A percentile compares a stretch with the other conserved stretches of the same genome.
phyloP scores from a whole-genome alignment of 257 asterid genomes.

The Solanum chaucha region DNA sequence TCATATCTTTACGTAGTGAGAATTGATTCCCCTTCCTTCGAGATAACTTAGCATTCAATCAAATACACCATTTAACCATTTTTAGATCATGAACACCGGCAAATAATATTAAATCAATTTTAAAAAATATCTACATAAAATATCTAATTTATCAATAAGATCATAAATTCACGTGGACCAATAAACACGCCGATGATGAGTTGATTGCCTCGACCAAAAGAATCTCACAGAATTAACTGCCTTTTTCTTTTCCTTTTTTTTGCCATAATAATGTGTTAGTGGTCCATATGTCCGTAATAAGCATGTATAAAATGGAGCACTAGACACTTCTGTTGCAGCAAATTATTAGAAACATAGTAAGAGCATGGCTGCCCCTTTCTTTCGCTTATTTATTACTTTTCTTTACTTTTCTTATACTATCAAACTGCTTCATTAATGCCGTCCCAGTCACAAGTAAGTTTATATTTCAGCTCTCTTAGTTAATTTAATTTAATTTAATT shows the following conservation, averaged over 20 bases:
- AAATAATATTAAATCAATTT: too few species aligned
- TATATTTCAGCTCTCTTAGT: too few species aligned
- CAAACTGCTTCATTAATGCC: too few species aligned
- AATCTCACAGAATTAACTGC: neutral
- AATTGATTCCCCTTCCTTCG: neutral
- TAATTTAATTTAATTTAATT: neutral
- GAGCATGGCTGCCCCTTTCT: slow-evolving; percentile 28
- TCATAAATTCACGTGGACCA: neutral
- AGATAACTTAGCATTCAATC: neutral
- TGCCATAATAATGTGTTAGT: neutral
- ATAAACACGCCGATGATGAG: neutral
- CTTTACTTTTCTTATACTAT: slow-evolving; percentile 30
- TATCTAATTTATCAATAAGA: neutral
- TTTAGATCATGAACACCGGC: neutral
- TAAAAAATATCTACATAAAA: too few species aligned
- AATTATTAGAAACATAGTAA: neutral
- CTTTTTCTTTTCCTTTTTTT: neutral
- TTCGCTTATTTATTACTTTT: slow-evolving; percentile 21
- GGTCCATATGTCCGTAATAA: slow-evolving; percentile 8
- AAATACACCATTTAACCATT: neutral
- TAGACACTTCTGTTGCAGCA: neutral
- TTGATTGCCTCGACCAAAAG: slow-evolving; percentile 14
- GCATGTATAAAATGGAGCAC: slow-evolving; percentile 26
- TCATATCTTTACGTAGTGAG: neutral
- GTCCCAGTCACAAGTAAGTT: too few species aligned